Conservation (phyloP, 23 red algal genomes). For the Cyanidioschyzon merolae region DNA sequence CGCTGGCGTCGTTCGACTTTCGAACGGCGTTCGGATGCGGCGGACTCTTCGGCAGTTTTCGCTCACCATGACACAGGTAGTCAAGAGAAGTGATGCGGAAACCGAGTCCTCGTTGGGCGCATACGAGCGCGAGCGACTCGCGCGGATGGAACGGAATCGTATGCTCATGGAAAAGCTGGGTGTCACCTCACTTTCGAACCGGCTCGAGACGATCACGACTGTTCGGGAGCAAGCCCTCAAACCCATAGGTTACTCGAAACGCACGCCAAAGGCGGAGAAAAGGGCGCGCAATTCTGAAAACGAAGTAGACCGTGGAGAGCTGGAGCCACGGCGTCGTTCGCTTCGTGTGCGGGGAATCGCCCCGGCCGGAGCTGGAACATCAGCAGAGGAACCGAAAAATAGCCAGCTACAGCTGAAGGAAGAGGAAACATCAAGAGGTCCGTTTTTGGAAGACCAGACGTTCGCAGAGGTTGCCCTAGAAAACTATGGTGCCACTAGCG, state of each 20-base stretch:
- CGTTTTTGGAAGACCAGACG: not conserved
- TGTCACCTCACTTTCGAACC: not conserved
- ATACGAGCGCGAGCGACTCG: constrained; percentile 4
- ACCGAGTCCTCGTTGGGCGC: not conserved
- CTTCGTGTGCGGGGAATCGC: not conserved
- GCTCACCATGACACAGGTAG: too few species aligned
- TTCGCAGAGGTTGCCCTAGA: not conserved
- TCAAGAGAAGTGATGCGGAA: too few species aligned
- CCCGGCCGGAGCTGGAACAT: not conserved
- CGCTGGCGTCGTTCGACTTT: too few species aligned
- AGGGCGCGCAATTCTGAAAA: not conserved
- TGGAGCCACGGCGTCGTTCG: not conserved
- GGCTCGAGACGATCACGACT: not conserved
- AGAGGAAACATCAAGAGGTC: not conserved
- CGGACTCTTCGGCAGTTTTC: too few species aligned
- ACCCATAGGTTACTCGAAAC: not conserved
- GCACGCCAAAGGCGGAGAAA: not conserved
- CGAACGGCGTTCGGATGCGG: too few species aligned
- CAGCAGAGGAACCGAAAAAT: not conserved
- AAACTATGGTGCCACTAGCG: constrained; percentile 9
- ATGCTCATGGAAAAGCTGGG: not conserved
- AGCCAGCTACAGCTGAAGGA: not conserved
- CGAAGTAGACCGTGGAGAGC: not conserved
- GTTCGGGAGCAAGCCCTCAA: not conserved
- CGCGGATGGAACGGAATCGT: constrained; percentile 10